Evolutionary conservation across 2,329 filamentous ascomycete genomes (phyloP).

Genomic region (Aspergillus thermomutatus): DNA sequence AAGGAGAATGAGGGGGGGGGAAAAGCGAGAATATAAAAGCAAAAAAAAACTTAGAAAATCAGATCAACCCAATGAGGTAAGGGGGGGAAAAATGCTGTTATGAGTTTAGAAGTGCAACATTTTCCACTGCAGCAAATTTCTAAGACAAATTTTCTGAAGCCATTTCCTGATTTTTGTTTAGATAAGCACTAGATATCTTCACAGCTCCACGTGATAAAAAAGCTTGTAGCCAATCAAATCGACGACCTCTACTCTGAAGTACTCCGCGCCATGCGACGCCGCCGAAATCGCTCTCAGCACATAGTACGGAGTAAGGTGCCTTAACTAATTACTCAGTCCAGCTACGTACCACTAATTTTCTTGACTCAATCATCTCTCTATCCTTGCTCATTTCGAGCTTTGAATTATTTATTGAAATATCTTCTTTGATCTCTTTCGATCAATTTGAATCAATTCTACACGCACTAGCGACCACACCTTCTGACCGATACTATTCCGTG

Average conservation of each 20-base stretch:
- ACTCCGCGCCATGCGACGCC: background rate
- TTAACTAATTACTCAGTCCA: background rate
- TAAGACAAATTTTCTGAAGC: background rate
- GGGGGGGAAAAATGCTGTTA: background rate
- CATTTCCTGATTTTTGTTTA: conserved; percentile 5
- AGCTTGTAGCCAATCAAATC: background rate
- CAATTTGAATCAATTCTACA: background rate
- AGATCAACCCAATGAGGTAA: background rate
- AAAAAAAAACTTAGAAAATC: background rate
- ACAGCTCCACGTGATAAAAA: conserved; percentile 7
- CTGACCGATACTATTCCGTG: conserved; percentile 1
- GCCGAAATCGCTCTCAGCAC: conserved; percentile 16
- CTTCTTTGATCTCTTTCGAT: background rate
- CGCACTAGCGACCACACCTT: background rate
- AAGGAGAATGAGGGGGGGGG: background rate
- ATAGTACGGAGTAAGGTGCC: too few relatives aligned
- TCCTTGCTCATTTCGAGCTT: too few relatives aligned
- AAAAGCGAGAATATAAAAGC: background rate
- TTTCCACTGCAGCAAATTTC: background rate
- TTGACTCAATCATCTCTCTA: background rate
- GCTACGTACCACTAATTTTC: background rate
- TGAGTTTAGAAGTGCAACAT: background rate
- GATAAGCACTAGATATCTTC: background rate
- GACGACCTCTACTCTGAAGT: background rate
- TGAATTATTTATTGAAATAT: background rate